Evolutionary conservation across 257 asterid species (phyloP).

Genomic region (Scutellaria minor): DNA sequence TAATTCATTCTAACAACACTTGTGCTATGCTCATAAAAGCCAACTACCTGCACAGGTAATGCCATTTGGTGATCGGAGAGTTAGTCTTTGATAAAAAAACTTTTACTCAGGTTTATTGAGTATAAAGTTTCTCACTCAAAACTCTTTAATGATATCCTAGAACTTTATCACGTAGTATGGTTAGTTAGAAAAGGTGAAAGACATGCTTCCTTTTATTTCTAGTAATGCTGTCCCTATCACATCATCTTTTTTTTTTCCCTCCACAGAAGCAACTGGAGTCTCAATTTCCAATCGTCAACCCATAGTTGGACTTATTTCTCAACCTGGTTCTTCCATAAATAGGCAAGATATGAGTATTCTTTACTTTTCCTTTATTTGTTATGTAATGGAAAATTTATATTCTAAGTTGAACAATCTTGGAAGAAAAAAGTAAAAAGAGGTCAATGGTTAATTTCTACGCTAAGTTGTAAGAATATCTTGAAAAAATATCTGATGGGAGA

Average conservation of each 20-base stretch:
- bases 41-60: not conserved
- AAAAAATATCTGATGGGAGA: not conserved
- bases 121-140: not conserved
- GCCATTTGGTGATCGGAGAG: constrained; percentile 26
- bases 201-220: constrained; percentile 20
- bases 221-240: constrained; percentile 24
- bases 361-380: constrained; percentile 31
- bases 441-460: too few species aligned
- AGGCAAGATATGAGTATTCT: constrained; percentile 64
- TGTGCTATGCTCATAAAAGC: too few species aligned
- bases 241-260: constrained; percentile 18
- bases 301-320: constrained; percentile 83
- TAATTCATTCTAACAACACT: not conserved
- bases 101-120: not conserved
- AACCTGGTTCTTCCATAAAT: constrained; percentile 80
- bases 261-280: constrained; percentile 66
- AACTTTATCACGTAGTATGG: constrained; percentile 2
- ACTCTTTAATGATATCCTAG: constrained; percentile 8
- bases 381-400: constrained; percentile 2
- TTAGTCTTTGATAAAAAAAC: not conserved
- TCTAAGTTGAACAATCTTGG: constrained; percentile 13
- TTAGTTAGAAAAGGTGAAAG: constrained; percentile 24
- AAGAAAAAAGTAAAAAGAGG: not conserved
- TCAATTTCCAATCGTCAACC: constrained; percentile 59
- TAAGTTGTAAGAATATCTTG: not conserved